Evolutionary conservation across 2,329 filamentous ascomycete genomes (phyloP), one percentile per base, ranked within the genome.

Genomic region (Ilyonectria mors-panacis): DNA sequence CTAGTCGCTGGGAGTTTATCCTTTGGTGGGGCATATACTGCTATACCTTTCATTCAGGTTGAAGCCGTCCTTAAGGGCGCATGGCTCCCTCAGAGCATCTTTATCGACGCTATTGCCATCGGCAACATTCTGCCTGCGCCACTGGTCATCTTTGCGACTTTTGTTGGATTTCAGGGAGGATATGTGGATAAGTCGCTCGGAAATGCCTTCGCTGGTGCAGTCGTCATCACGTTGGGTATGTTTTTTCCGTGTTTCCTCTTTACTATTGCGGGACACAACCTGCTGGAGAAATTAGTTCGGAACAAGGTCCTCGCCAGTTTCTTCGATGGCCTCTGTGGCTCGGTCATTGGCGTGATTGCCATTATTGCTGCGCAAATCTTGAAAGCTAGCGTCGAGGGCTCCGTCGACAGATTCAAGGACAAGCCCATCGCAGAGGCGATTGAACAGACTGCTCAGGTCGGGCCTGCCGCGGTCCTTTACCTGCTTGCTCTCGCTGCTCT

Each of bases 81-180:
- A 42, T 65, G 63, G 63, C 63, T 65, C 35, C 63, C 55, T 3
- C 63, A 65, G 63, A 65, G 63, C 63, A 56, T 65, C 3, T 60
- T 65, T 28, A 65, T 65, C 48, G 63, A 65, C 39, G 63, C 28
- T 3, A 59, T 65, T 60, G 63, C 63, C 30, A 65, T 65, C 39
- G 63, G 63, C 15, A 65, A 65, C 39, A 28, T 65, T 30, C 42
- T 65, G 56, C 63, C 63, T 4, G 63, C 63, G 13, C 63, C 63
- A 42, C 56, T 65, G 35, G 63, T 65, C 15, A 65, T 65, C 7
- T 42, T 42, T 42, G 39, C 51, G 33, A 55, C 51, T 39, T 55
- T 55, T 55, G 51, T 55, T 19, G 51, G 51, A 42, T 55, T 55
- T 60, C 63, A 65, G 50, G 63, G 63, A 28, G 63, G 28, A 26